Conservation (phyloP, 495 filamentous ascomycete genomes). For the Xylaria nigripes region DNA sequence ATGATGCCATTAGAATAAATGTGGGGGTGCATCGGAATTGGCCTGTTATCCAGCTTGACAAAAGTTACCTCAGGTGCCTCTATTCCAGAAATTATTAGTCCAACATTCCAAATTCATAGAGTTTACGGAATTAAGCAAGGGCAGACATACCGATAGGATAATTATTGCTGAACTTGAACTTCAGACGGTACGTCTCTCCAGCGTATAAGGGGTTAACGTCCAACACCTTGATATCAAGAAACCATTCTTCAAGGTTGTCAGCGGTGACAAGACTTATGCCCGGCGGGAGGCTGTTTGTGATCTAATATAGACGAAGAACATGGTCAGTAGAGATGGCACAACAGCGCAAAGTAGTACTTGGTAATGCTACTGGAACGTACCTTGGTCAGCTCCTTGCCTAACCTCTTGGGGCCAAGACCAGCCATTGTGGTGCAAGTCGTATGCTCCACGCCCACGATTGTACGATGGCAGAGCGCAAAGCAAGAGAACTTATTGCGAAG, state of each 20-base stretch:
- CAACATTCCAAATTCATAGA: background rate
- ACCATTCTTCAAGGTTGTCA: slow-evolving; percentile 82
- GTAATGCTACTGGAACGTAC: slow-evolving; percentile 18
- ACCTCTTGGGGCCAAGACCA: slow-evolving; percentile 40
- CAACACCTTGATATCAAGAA: slow-evolving; percentile 83
- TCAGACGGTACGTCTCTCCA: slow-evolving; percentile 72
- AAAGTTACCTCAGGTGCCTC: slow-evolving; percentile 94
- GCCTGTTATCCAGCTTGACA: slow-evolving; percentile 52
- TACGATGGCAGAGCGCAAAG: background rate
- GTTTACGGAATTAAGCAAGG: background rate
- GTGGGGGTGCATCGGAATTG: slow-evolving; percentile 93
- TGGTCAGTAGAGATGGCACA: slow-evolving; percentile 11
- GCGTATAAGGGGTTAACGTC: slow-evolving; percentile 87
- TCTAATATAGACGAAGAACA: slow-evolving; percentile 26
- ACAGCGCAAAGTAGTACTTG: background rate
- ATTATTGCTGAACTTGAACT: slow-evolving; percentile 70
- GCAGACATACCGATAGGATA: slow-evolving; percentile 76
- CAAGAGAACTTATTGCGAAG: background rate
- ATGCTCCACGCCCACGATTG: background rate
- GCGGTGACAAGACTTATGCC: slow-evolving; percentile 76
- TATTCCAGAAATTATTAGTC: slow-evolving; percentile 27
- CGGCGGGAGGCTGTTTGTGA: slow-evolving; percentile 47
- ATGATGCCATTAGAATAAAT: slow-evolving; percentile 98
- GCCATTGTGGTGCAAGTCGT: slow-evolving; percentile 26
- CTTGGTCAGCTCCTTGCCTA: slow-evolving; percentile 47